Evolutionary conservation across 352 stramenopile species (phyloP).

Genomic region (Aphanomyces euteiches): DNA sequence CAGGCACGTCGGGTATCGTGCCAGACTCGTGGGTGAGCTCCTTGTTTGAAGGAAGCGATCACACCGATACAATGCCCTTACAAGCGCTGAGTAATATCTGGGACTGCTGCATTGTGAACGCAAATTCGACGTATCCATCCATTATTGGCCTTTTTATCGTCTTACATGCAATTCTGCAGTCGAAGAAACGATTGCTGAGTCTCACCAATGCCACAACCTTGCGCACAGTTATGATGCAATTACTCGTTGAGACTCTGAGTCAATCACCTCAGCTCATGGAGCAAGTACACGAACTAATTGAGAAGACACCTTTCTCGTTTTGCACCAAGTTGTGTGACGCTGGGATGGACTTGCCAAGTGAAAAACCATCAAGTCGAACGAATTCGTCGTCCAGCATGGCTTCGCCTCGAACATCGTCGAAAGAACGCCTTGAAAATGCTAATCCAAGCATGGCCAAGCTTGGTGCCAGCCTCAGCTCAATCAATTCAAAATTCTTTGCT

Average conservation of each 20-base stretch:
- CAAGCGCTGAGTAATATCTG: slow-evolving; percentile 62
- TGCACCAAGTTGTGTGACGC: slow-evolving; percentile 51
- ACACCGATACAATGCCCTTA: slow-evolving; percentile 41
- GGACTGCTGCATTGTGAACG: slow-evolving; percentile 59
- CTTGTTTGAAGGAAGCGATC: slow-evolving; percentile 60
- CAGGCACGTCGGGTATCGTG: slow-evolving; percentile 34
- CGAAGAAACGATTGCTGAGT: slow-evolving; percentile 60
- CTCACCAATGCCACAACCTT: slow-evolving; percentile 67
- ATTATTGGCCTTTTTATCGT: slow-evolving; percentile 55
- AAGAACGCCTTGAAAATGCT: slow-evolving; percentile 5
- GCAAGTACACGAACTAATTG: slow-evolving; percentile 49
- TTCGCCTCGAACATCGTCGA: slow-evolving; percentile 14
- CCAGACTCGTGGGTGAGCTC: slow-evolving; percentile 69
- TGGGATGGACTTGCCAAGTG: slow-evolving; percentile 29
- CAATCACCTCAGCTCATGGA: slow-evolving; percentile 38
- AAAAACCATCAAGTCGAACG: slow-evolving; percentile 14
- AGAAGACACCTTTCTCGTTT: slow-evolving; percentile 61
- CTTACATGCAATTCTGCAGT: slow-evolving; percentile 40
- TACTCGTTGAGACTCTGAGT: slow-evolving; percentile 51
- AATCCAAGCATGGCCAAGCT: not conserved
- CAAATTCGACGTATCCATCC: slow-evolving; percentile 34
- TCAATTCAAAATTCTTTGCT: slow-evolving; percentile 27
- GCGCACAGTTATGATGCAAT: slow-evolving; percentile 60
- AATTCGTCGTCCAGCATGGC: slow-evolving; percentile 5
- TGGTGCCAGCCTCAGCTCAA: slow-evolving; percentile 20